phyloP scores from a whole-genome alignment of 1,139 yeast species.

The Hemisphaericaspora xylanilytica region DNA sequence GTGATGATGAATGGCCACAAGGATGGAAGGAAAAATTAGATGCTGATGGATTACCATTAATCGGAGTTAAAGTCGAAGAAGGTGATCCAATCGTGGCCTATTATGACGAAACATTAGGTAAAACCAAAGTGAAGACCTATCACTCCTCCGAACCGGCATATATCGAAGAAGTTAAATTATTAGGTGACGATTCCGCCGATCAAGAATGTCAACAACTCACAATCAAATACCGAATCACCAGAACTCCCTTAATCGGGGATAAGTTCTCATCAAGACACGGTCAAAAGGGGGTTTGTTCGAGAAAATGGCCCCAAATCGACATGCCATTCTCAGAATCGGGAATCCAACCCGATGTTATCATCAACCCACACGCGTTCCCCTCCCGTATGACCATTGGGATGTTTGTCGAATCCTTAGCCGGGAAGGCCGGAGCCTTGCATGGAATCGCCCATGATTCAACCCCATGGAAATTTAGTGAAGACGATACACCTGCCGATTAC shows the following conservation, averaged over 20 bases:
- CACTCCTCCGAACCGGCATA: slow-evolving; percentile 94
- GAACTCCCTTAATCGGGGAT: slow-evolving; percentile 96
- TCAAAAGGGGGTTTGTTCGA: slow-evolving; percentile 98
- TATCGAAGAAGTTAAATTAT: slow-evolving; percentile 89
- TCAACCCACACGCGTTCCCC: slow-evolving; percentile 99
- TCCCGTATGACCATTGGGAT: slow-evolving; percentile 99
- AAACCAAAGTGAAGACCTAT: slow-evolving; percentile 88
- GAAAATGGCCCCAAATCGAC: slow-evolving; percentile 96
- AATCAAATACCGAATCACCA: slow-evolving; percentile 85
- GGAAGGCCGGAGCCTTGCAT: slow-evolving; percentile 97
- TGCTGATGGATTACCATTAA: slow-evolving; percentile 87
- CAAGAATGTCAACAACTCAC: slow-evolving; percentile 82
- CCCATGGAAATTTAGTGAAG: slow-evolving; percentile 91
- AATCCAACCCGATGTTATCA: slow-evolving; percentile 95
- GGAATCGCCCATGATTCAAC: slow-evolving; percentile 98
- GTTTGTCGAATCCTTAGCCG: slow-evolving; percentile 97
- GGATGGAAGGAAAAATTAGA: slow-evolving; percentile 86
- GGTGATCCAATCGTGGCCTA: slow-evolving; percentile 96
- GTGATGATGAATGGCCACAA: slow-evolving; percentile 88
- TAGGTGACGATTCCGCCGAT: slow-evolving; percentile 74
- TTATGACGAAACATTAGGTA: slow-evolving; percentile 87
- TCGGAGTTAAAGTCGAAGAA: slow-evolving; percentile 85
- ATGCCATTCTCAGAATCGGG: slow-evolving; percentile 97
- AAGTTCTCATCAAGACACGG: slow-evolving; percentile 98
- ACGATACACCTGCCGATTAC: slow-evolving; percentile 94